phyloP scores from a whole-genome alignment of 768 basidiomycete species.

The Serpula lacrymans region DNA sequence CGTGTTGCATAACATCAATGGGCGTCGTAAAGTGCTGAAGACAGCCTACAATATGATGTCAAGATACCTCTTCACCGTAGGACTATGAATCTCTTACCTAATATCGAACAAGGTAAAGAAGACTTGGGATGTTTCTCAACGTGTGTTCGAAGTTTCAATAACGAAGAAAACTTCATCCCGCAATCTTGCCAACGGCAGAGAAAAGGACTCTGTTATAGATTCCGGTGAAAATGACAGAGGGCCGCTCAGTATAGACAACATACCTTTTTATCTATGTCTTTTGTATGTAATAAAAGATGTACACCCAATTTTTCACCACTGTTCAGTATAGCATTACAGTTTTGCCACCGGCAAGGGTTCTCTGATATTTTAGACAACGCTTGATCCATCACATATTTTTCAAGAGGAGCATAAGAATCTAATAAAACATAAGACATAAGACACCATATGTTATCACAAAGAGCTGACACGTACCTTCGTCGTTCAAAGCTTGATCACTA shows the following conservation, averaged over 20 bases:
- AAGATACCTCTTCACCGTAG: too few relatives aligned
- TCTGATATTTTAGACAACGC: constrained; percentile 47
- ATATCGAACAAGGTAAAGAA: constrained; percentile 26
- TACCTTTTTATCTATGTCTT: constrained; percentile 28
- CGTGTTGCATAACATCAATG: constrained; percentile 48
- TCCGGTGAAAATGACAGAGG: constrained; percentile 7
- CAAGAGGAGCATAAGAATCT: constrained; percentile 38
- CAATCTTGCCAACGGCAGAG: constrained; percentile 59
- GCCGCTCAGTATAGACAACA: constrained; percentile 5
- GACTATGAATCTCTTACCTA: constrained; percentile 50
- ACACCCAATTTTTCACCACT: constrained; percentile 44
- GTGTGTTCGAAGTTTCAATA: constrained; percentile 42
- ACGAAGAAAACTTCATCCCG: constrained; percentile 36
- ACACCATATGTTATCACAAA: constrained; percentile 13
- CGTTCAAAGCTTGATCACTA: constrained; percentile 14
- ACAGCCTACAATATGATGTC: too few relatives aligned
- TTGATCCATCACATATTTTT: constrained; percentile 42
- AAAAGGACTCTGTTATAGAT: constrained; percentile 33
- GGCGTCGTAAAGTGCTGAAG: constrained; percentile 43
- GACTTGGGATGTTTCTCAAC: constrained; percentile 44
- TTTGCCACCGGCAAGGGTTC: constrained; percentile 55
- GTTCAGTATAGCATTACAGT: constrained; percentile 54
- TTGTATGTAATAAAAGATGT: constrained; percentile 45
- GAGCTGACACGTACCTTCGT: constrained; percentile 28
- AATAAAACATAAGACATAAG: constrained; percentile 22